phyloP scores from a whole-genome alignment of 2,329 filamentous ascomycete species.

The Colletotrichum trifolii region DNA sequence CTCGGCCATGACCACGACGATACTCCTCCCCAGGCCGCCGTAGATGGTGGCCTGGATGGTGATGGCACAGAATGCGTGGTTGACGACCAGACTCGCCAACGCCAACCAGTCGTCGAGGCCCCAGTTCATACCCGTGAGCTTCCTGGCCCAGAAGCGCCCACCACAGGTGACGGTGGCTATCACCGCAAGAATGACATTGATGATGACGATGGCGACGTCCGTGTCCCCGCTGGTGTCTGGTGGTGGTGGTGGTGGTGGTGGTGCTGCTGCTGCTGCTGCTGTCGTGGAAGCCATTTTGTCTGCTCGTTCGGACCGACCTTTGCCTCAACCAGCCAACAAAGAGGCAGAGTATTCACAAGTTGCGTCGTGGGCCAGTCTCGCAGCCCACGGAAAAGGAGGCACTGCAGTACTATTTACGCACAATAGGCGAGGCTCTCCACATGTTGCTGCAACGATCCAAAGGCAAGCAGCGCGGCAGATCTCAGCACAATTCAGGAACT shows the following conservation, averaged over 20 bases:
- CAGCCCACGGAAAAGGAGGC: neutral
- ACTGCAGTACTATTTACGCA: neutral
- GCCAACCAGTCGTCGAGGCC: constrained; percentile 24
- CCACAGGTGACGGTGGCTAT: constrained; percentile 21
- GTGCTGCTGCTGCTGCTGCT: neutral
- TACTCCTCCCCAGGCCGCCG: constrained; percentile 11
- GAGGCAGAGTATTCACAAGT: neutral
- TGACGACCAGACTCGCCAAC: constrained; percentile 2
- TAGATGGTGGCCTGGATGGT: constrained; percentile 7
- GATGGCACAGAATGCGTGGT: constrained; percentile 18
- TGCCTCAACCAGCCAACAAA: neutral
- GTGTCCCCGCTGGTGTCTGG: neutral
- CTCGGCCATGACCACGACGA: constrained; percentile 21
- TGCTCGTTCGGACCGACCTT: neutral
- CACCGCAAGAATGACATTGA: constrained; percentile 17
- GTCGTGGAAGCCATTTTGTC: constrained; percentile 14
- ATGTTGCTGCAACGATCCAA: no score
- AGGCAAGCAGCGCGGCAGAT: no score
- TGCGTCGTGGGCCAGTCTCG: neutral
- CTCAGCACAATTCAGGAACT: no score
- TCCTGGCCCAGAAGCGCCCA: constrained; percentile 21
- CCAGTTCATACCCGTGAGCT: constrained; percentile 22
- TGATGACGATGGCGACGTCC: constrained; percentile 10
- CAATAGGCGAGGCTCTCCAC: no score
- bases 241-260: neutral